Evolutionary conservation across 2,329 filamentous ascomycete genomes (phyloP).

Genomic region (Alternaria sp.): DNA sequence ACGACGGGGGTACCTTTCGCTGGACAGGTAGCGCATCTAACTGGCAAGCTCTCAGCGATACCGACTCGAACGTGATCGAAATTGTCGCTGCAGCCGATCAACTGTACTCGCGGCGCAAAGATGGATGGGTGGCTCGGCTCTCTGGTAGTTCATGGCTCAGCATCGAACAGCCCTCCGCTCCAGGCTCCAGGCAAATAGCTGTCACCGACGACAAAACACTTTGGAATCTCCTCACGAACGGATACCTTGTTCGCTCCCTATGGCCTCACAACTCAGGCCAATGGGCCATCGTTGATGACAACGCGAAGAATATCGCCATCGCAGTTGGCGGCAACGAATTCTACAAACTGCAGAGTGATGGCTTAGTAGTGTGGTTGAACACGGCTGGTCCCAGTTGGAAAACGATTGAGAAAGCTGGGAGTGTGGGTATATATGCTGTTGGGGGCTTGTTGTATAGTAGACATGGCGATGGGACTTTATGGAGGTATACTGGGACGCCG

Average conservation of each 20-base stretch:
- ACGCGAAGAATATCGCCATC: slow-evolving; percentile 29
- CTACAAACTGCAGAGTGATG: slow-evolving; percentile 37
- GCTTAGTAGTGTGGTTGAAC: slow-evolving; percentile 35
- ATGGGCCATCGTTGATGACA: slow-evolving; percentile 34
- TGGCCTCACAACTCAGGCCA: slow-evolving; percentile 28
- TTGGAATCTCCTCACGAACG: slow-evolving; percentile 34
- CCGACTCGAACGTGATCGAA: slow-evolving; percentile 32
- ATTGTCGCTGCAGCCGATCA: slow-evolving; percentile 35
- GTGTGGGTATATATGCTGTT: slow-evolving; percentile 21
- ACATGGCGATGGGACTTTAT: slow-evolving; percentile 33
- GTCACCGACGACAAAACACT: slow-evolving; percentile 32
- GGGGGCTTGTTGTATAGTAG: slow-evolving; percentile 30
- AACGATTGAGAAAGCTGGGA: slow-evolving; percentile 24
- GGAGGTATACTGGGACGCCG: slow-evolving; percentile 37
- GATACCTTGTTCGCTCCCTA: slow-evolving; percentile 31
- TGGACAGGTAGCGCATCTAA: slow-evolving; percentile 23
- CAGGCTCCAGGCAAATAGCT: slow-evolving; percentile 27
- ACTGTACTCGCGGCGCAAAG: slow-evolving; percentile 36
- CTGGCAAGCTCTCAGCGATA: slow-evolving; percentile 30
- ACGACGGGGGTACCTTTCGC: slow-evolving; percentile 33
- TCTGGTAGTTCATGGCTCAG: slow-evolving; percentile 29
- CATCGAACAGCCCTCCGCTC: slow-evolving; percentile 28
- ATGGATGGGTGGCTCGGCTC: slow-evolving; percentile 37
- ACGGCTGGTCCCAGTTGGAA: slow-evolving; percentile 26
- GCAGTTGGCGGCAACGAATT: slow-evolving; percentile 36